Base-by-base conservation (phyloP, 2,329 filamentous ascomycete species). In the Reticulascus tulasneorum region DNA sequence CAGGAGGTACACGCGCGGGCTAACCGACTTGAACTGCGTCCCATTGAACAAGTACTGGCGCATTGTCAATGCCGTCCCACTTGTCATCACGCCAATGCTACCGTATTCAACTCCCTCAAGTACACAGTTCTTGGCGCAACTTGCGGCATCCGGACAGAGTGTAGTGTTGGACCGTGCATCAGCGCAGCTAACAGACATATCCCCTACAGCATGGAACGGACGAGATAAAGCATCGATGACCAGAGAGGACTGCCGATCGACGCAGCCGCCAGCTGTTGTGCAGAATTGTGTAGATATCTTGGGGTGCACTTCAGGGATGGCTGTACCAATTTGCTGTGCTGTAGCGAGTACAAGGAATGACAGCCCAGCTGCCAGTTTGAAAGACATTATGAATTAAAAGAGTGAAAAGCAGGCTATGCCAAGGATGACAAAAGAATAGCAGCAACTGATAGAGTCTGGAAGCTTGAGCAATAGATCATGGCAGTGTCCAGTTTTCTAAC, bases 1-100 rank as follows among this genome's bases (percentile, higher is more conserved):
- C 51, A 82, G 64, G 30, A 83, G 63, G 50, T 81, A 83, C 19
- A 79, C 55, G 40, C 78, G 67, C 13, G 74, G 53, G 42, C 38
- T 55, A 6, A 45, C 46, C n/a, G n/a, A n/a, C n/a, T n/a, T n/a
- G n/a, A n/a, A n/a, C 33, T 41, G 25, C 20, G 45, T 48, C 6
- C 49, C 58, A 21, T 53, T 55, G 16, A 21, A 19, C 13, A 31
- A 37, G 15, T 42, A 29, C 13, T 54, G 51, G n/a, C 45, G 44
- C 35, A 54, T 47, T 37, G 54, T 63, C 17, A 41, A 37, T 13
- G 29, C 21, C 9, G 50, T 29, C 26, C 42, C 42, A 13, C 56
- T 17, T 43, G 48, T 29, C 26, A 47, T 47, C 31, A 59, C 52
- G 27, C 49, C 60, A 44, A 45, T 53, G 30, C 26, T 51, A 29